Conservation (phyloP, 2,329 filamentous ascomycete genomes). For the Zasmidium citrigriseum region DNA sequence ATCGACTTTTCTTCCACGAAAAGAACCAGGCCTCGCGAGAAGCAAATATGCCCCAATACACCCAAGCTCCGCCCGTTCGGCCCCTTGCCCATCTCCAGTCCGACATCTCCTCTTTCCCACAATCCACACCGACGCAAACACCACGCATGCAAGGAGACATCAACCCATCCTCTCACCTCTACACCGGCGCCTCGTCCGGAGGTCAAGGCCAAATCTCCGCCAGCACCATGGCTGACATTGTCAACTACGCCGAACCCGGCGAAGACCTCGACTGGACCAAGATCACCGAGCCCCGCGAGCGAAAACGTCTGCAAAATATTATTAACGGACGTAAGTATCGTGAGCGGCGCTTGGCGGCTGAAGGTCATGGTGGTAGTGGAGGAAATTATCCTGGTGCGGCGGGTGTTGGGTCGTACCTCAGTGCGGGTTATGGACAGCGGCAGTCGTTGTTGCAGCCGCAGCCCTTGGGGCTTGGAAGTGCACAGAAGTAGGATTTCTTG, state of each 20-base stretch:
- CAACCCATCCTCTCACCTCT: constrained; percentile 36
- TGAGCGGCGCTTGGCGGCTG: constrained; percentile 37
- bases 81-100: constrained; percentile 31
- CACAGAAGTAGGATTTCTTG: background rate
- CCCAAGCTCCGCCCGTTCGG: constrained; percentile 22
- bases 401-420: constrained; percentile 33
- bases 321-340: constrained; percentile 43
- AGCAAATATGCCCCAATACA: constrained; percentile 23
- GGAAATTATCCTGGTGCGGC: constrained; percentile 37
- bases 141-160: constrained; percentile 18
- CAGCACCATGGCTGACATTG: constrained; percentile 36
- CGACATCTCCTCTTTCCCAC: constrained; percentile 32
- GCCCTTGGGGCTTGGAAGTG: background rate
- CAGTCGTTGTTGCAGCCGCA: constrained; percentile 10
- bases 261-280: constrained; percentile 43
- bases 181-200: constrained; percentile 35
- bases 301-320: constrained; percentile 41
- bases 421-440: constrained; percentile 25
- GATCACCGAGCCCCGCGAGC: constrained; percentile 38
- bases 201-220: constrained; percentile 37
- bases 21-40: constrained; percentile 39
- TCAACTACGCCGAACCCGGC: constrained; percentile 41
- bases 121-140: constrained; percentile 20
- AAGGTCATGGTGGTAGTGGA: constrained; percentile 36
- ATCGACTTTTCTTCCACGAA: constrained; percentile 62